phyloP scores from a whole-genome alignment of 106 monocot species.

The Amphibolis antarctica region DNA sequence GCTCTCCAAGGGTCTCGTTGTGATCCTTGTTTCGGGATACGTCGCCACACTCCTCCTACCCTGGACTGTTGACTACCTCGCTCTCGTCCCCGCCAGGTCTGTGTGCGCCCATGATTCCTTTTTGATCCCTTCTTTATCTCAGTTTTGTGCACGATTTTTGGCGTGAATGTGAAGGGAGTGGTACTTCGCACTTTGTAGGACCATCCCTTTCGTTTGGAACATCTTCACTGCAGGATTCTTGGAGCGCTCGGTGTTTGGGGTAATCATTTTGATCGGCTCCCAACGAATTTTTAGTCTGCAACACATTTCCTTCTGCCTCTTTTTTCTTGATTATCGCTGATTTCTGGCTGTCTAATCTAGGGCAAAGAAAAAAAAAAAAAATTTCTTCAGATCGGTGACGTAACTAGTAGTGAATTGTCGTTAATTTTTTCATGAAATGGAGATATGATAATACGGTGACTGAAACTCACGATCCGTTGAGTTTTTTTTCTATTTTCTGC shows the following conservation, averaged over 20 bases:
- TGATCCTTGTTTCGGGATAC: neutral
- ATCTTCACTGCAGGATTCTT: constrained; percentile 2
- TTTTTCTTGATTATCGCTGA: neutral
- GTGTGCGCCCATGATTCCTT: neutral
- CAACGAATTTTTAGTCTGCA: too few species aligned
- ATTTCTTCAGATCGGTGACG: too few species aligned
- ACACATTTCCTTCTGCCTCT: neutral
- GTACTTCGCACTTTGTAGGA: neutral
- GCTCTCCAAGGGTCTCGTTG: constrained; percentile 3
- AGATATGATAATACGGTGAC: too few species aligned
- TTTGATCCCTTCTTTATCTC: neutral
- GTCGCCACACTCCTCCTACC: neutral
- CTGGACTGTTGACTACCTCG: constrained; percentile 5
- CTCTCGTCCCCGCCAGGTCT: neutral
- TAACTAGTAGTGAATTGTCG: too few species aligned
- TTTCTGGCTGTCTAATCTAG: too few species aligned
- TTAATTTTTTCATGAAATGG: too few species aligned
- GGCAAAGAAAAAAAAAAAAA: too few species aligned
- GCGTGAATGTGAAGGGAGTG: neutral
- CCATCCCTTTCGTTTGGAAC: constrained; percentile 4
- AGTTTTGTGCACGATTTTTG: neutral
- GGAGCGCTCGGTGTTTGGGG: constrained; percentile 2
- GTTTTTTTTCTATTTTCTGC: too few species aligned
- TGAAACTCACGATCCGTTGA: too few species aligned
- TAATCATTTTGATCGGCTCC: neutral